Percentiles rank a stretch among this genome's conserved stretches.
phyloP scores from a whole-genome alignment of 1,139 yeast genomes.

The Debaryomyces robertsiae region DNA sequence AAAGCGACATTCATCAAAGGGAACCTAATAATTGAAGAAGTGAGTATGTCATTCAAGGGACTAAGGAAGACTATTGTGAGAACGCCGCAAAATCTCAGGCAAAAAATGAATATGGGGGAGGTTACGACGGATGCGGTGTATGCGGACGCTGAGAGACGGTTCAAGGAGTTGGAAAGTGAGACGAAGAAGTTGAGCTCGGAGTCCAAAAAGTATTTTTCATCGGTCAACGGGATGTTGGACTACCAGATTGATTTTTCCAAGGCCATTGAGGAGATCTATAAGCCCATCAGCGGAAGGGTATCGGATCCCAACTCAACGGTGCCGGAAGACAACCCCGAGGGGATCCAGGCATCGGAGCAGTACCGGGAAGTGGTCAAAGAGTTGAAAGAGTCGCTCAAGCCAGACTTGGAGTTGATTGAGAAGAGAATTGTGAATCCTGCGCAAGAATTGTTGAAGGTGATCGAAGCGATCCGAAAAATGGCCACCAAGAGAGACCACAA shows the following conservation, averaged over 20 bases:
- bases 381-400: slow-evolving; percentile 80
- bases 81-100: slow-evolving; percentile 81
- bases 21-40: neutral
- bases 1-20: no score
- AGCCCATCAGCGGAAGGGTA: slow-evolving; percentile 90
- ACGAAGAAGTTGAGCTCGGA: slow-evolving; percentile 90
- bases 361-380: slow-evolving; percentile 87
- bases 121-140: slow-evolving; percentile 85
- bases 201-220: slow-evolving; percentile 82
- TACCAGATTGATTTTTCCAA: slow-evolving; percentile 92
- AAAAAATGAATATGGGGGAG: slow-evolving; percentile 83
- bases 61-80: slow-evolving; percentile 82
- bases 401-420: slow-evolving; percentile 92
- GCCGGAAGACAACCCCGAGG: slow-evolving; percentile 95
- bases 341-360: slow-evolving; percentile 91
- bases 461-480: slow-evolving; percentile 85
- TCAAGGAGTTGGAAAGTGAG: slow-evolving; percentile 86
- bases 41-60: slow-evolving; percentile 87
- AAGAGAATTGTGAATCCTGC: slow-evolving; percentile 90
- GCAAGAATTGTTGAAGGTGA: slow-evolving; percentile 81
- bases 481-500: slow-evolving; percentile 94
- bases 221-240: slow-evolving; percentile 90
- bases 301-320: slow-evolving; percentile 84
- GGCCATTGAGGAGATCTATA: slow-evolving; percentile 93
- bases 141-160: slow-evolving; percentile 92